Conservation (phyloP, 164 flowering plant species). For the Euptelea pleiosperma region DNA sequence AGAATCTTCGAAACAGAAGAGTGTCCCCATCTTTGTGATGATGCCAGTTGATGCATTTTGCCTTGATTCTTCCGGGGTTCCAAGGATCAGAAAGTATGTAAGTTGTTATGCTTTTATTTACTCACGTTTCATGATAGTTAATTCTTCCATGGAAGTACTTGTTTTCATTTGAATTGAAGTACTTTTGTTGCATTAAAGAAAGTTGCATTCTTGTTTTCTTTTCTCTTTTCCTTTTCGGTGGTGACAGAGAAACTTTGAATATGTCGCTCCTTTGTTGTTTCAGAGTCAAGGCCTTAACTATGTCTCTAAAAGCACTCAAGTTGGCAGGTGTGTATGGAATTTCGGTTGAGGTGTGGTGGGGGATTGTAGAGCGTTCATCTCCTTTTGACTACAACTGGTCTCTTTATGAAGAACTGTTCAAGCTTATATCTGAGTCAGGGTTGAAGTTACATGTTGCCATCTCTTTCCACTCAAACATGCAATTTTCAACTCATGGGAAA, state of each 20-base stretch:
- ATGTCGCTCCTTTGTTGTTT: slow-evolving; percentile 13
- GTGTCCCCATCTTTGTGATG: slow-evolving; percentile 54
- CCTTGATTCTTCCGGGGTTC: slow-evolving; percentile 41
- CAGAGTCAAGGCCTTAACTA: slow-evolving; percentile 46
- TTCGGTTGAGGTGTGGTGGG: slow-evolving; percentile 71
- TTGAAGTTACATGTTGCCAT: slow-evolving; percentile 57
- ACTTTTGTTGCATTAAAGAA: not conserved
- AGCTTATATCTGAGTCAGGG: slow-evolving; percentile 38
- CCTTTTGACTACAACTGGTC: slow-evolving; percentile 54
- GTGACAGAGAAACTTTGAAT: slow-evolving; percentile 5
- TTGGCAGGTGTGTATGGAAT: slow-evolving; percentile 67
- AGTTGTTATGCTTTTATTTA: not conserved
- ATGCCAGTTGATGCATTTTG: slow-evolving; percentile 48
- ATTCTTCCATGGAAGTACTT: too few species aligned
- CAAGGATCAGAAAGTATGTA: slow-evolving; percentile 39
- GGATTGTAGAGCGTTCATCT: slow-evolving; percentile 52
- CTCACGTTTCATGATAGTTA: not conserved
- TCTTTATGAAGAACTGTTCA: slow-evolving; percentile 50
- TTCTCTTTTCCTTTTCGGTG: not conserved
- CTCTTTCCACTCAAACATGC: slow-evolving; percentile 49
- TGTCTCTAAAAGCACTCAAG: slow-evolving; percentile 61
- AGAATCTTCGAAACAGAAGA: slow-evolving; percentile 36
- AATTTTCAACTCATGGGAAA: slow-evolving; percentile 24
- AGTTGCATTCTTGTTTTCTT: not conserved
- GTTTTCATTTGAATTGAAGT: too few species aligned